Evolutionary conservation across 352 stramenopile species (phyloP).

Genomic region (Globisporangium sylvaticum): DNA sequence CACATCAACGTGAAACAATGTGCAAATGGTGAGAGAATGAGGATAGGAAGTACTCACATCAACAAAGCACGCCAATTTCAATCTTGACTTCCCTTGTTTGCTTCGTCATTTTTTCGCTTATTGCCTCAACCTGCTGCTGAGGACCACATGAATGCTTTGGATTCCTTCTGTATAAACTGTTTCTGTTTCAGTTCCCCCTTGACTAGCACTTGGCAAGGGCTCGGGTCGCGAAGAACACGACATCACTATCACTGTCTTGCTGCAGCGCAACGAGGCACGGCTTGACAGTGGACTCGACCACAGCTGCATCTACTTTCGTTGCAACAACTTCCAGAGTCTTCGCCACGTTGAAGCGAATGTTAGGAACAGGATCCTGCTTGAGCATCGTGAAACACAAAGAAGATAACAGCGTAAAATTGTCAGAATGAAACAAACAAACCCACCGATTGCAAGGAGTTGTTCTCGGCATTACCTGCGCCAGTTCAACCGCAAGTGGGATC

Average conservation of each 20-base stretch:
- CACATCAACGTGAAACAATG: neutral
- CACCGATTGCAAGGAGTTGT: neutral
- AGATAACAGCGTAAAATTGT: conserved; percentile 7
- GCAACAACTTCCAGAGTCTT: conserved; percentile 92
- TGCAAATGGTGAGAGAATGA: neutral
- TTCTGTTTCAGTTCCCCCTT: neutral
- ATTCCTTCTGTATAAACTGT: conserved; percentile 15
- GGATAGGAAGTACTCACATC: neutral
- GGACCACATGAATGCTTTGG: conserved; percentile 6
- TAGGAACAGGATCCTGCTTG: conserved; percentile 90
- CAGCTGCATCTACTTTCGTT: conserved; percentile 55
- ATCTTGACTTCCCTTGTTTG: conserved; percentile 2
- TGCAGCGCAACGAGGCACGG: conserved; percentile 85
- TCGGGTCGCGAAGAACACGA: conserved; percentile 91
- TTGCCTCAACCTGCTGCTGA: neutral
- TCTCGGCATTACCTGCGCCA: conserved; percentile 72
- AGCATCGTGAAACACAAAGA: conserved; percentile 5
- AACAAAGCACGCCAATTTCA: neutral
- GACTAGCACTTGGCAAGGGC: conserved; percentile 62
- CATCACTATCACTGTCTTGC: conserved; percentile 91
- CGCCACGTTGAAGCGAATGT: conserved; percentile 98
- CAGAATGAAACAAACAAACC: conserved; percentile 17
- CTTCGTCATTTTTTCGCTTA: conserved; percentile 5
- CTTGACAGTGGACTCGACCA: conserved; percentile 69
- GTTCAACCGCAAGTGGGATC: conserved; percentile 90